phyloP scores from a whole-genome alignment of 2,329 filamentous ascomycete species.

The Fusarium dimerum region DNA sequence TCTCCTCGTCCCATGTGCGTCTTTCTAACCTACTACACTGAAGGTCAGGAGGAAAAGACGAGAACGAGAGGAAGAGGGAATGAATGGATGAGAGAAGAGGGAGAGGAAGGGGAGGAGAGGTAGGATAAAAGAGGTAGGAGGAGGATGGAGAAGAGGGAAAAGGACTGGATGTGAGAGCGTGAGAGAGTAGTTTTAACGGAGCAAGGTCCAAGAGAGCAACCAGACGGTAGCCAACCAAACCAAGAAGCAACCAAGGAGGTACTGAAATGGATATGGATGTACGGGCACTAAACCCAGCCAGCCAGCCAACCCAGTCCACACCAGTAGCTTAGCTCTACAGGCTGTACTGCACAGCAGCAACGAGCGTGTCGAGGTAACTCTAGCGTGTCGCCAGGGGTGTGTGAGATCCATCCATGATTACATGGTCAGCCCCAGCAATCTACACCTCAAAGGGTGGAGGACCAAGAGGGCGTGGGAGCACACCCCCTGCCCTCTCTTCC shows the following conservation, averaged over 20 bases:
- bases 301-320: no score
- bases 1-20: slow-evolving; percentile 39
- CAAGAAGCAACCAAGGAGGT: slow-evolving; percentile 5
- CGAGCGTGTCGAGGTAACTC: no score
- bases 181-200: slow-evolving; percentile 39
- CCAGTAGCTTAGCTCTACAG: no score
- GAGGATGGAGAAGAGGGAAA: slow-evolving; percentile 55
- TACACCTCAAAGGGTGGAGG: not conserved
- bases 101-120: slow-evolving; percentile 42
- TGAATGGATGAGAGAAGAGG: slow-evolving; percentile 50
- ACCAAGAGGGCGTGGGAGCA: not conserved
- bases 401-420: not conserved
- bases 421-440: not conserved
- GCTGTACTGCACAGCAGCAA: no score
- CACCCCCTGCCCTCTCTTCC: not conserved
- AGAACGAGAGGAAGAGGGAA: slow-evolving; percentile 50
- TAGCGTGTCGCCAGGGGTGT: not conserved
- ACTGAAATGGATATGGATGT: slow-evolving; percentile 4
- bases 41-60: slow-evolving; percentile 49
- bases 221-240: not conserved
- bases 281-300: not conserved
- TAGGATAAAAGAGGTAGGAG: slow-evolving; percentile 52
- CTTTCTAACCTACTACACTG: slow-evolving; percentile 37
- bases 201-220: slow-evolving; percentile 19
- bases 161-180: slow-evolving; percentile 54